These are phyloP conservation scores for Yarrowia sp. DNA, from an alignment of 805 yeast species.

Conservation along the genomic window DNA sequence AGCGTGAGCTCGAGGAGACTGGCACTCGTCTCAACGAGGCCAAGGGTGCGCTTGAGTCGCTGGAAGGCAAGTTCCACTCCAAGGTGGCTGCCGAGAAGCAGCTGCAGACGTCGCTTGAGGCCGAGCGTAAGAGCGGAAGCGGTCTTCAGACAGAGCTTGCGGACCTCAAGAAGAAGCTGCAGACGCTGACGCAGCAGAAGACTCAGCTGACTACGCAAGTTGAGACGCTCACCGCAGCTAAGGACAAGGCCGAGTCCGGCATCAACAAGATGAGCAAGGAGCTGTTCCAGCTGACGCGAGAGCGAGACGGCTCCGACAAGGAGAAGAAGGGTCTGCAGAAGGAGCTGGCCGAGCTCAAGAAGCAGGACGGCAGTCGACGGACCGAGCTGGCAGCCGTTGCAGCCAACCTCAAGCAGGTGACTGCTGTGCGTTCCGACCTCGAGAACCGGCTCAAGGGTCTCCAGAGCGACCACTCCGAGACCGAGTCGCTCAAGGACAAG, in stretches of 20 bases:
- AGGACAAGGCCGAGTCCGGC: slow-evolving; percentile 75
- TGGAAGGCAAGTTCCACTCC: slow-evolving; percentile 28
- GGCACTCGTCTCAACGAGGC: slow-evolving; percentile 36
- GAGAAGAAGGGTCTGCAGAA: slow-evolving; percentile 30
- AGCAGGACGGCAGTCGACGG: slow-evolving; percentile 15
- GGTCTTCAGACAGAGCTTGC: slow-evolving; percentile 31
- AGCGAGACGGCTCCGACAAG: slow-evolving; percentile 50
- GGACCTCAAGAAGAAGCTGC: slow-evolving; percentile 31
- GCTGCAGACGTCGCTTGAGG: not conserved
- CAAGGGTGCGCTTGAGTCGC: not conserved
- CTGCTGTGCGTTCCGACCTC: slow-evolving; percentile 32
- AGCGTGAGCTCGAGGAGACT: slow-evolving; percentile 40
- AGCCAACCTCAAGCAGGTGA: slow-evolving; percentile 27
- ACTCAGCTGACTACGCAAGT: slow-evolving; percentile 41
- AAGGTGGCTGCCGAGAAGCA: slow-evolving; percentile 18
- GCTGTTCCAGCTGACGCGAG: slow-evolving; percentile 60
- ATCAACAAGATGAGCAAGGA: slow-evolving; percentile 89
- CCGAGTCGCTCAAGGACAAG: slow-evolving; percentile 41
- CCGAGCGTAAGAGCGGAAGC: slow-evolving; percentile 23
- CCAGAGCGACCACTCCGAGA: slow-evolving; percentile 36
- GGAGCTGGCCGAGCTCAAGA: slow-evolving; percentile 31
- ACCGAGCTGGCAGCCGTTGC: not conserved
- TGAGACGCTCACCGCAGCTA: slow-evolving; percentile 43
- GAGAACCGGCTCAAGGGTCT: slow-evolving; percentile 29
- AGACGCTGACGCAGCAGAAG: slow-evolving; percentile 31